These are phyloP conservation scores for Suillus luteus DNA, from an alignment of 768 basidiomycete species.

Conservation along the genomic window DNA sequence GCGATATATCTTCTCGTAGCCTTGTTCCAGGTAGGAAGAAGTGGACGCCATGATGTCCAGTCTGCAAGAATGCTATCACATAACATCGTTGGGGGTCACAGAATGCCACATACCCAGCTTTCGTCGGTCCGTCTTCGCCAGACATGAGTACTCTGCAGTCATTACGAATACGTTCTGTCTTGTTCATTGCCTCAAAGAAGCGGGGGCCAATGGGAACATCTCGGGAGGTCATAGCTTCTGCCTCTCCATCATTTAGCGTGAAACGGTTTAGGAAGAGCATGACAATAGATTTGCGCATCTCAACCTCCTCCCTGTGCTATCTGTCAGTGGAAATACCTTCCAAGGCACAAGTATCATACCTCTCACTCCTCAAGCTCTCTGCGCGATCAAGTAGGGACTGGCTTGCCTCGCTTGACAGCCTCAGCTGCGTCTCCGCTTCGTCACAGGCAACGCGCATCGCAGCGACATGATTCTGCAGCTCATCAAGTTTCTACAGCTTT, in stretches of 20 bases:
- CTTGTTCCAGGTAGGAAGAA: conserved; percentile 80
- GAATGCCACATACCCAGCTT: conserved; percentile 60
- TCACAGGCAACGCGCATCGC: conserved; percentile 85
- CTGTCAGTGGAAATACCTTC: not conserved
- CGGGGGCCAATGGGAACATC: conserved; percentile 71
- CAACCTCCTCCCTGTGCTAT: conserved; percentile 60
- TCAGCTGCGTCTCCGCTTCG: conserved; percentile 77
- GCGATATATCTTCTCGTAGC: conserved; percentile 85
- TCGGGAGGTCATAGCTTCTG: conserved; percentile 72
- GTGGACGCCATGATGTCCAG: conserved; percentile 89
- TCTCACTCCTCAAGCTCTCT: conserved; percentile 69
- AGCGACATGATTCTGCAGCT: conserved; percentile 72
- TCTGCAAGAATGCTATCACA: conserved; percentile 40
- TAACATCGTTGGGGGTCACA: not conserved
- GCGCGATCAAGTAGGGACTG: conserved; percentile 81
- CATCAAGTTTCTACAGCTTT: conserved; percentile 71
- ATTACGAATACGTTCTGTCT: conserved; percentile 75
- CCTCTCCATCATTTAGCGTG: conserved; percentile 75
- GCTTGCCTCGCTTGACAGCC: conserved; percentile 75
- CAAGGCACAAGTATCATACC: conserved; percentile 43
- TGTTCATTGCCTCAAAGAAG: conserved; percentile 88
- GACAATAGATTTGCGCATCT: conserved; percentile 73
- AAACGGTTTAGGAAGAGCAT: conserved; percentile 81
- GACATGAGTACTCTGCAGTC: conserved; percentile 88
- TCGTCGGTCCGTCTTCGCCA: conserved; percentile 78